phyloP scores from a whole-genome alignment of 768 basidiomycete genomes.

The Serendipita vermifera region DNA sequence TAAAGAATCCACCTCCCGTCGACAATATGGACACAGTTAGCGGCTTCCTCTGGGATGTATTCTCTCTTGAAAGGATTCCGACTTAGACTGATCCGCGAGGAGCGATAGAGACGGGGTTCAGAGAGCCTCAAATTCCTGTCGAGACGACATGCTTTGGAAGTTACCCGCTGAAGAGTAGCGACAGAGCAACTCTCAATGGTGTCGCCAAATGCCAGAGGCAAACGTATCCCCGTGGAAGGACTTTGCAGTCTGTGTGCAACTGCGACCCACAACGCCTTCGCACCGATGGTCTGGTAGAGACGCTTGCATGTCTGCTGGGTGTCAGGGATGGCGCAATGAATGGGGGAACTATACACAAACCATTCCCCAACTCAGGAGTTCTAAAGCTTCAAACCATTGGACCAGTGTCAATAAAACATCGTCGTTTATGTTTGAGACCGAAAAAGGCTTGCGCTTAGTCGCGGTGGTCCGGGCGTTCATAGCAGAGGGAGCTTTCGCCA shows the following conservation, averaged over 20 bases:
- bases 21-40: neutral
- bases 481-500: no score
- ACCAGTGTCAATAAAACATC: neutral
- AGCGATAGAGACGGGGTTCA: neutral
- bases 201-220: neutral
- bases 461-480: no score
- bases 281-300: neutral
- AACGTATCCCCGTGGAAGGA: no score
- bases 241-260: neutral
- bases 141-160: neutral
- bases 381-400: neutral
- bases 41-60: neutral
- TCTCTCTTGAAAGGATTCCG: neutral
- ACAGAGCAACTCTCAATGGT: neutral
- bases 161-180: neutral
- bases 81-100: neutral
- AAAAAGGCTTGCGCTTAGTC: no score
- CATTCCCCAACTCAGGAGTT: neutral
- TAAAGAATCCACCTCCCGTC: constrained; percentile 6
- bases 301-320: neutral
- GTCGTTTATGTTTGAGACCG: neutral
- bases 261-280: neutral
- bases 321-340: neutral
- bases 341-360: neutral
- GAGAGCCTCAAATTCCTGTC: neutral